These are phyloP conservation scores for Cyclotella sp. DNA, from an alignment of 108 stramenopile genomes.

Conservation along the genomic window DNA sequence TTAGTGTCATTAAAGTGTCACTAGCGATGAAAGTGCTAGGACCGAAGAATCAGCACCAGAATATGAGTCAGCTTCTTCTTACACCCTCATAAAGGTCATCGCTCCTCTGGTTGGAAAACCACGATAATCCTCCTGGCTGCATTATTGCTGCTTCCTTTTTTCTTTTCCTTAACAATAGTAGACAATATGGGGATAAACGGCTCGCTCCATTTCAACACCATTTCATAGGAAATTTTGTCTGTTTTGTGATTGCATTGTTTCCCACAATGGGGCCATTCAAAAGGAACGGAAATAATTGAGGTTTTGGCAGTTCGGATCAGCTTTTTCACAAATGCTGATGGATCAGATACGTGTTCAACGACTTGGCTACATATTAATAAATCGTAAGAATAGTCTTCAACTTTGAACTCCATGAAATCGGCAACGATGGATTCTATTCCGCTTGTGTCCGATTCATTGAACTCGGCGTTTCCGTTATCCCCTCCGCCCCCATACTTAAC, in stretches of 20 bases:
- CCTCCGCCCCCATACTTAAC: slow-evolving; percentile 33
- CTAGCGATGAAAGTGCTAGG: too few relatives aligned
- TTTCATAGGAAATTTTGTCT: slow-evolving; percentile 21
- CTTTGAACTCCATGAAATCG: slow-evolving; percentile 44
- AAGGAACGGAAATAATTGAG: slow-evolving; percentile 39
- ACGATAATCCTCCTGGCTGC: slow-evolving; percentile 3
- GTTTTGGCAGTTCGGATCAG: slow-evolving; percentile 31
- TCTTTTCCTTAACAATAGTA: slow-evolving; percentile 21
- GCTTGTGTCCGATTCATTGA: background rate
- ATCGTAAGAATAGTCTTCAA: slow-evolving; percentile 34
- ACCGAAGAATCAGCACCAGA: background rate
- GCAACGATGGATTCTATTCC: slow-evolving; percentile 28
- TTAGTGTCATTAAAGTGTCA: too few relatives aligned
- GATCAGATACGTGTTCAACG: slow-evolving; percentile 38
- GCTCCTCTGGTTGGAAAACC: slow-evolving; percentile 10
- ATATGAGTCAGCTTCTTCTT: background rate
- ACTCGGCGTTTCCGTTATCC: background rate
- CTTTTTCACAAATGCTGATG: slow-evolving; percentile 42
- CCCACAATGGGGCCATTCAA: slow-evolving; percentile 34
- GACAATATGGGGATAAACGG: slow-evolving; percentile 25
- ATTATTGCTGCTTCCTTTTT: background rate
- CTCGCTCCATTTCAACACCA: slow-evolving; percentile 19
- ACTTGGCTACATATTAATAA: slow-evolving; percentile 41
- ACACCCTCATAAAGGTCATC: background rate
- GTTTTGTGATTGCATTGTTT: slow-evolving; percentile 30